Percentiles rank a stretch among this genome's conserved stretches.
These are phyloP conservation scores for Tolypocladium guangdongense DNA, from an alignment of 2,329 filamentous ascomycete genomes.

Conservation along the genomic window DNA sequence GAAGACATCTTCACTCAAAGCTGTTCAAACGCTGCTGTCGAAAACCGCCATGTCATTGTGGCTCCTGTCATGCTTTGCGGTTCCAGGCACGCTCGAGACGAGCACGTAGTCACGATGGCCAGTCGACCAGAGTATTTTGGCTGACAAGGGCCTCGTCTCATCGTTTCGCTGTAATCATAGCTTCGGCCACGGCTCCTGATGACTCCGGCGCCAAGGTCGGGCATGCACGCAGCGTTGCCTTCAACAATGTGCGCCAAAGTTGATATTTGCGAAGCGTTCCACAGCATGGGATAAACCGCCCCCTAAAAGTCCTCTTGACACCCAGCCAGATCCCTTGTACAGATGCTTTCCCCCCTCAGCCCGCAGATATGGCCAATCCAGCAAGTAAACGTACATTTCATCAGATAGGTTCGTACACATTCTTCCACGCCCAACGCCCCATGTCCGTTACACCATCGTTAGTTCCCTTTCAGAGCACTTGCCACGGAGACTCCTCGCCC, in stretches of 20 bases:
- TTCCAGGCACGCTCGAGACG: not conserved
- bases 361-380: not conserved
- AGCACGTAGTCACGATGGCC: too few relatives aligned
- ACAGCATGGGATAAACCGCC: not conserved
- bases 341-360: not conserved
- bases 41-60: not conserved
- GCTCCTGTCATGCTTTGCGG: not conserved
- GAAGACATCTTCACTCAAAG: not conserved
- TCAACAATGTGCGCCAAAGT: not conserved
- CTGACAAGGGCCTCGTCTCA: not conserved
- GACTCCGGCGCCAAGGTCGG: too few relatives aligned
- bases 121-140: too few relatives aligned
- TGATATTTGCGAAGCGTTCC: not conserved
- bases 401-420: not conserved
- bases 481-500: conserved; percentile 34
- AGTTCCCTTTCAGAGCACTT: conserved; percentile 26
- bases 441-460: conserved; percentile 5
- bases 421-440: not conserved
- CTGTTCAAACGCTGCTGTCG: not conserved
- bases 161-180: not conserved
- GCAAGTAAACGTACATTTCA: not conserved
- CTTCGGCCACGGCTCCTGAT: not conserved
- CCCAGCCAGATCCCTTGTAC: not conserved
- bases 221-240: not conserved
- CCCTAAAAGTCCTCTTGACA: not conserved